Evolutionary conservation across 2,329 filamentous ascomycete genomes (phyloP).

Genomic region (Colletotrichum shisoi): DNA sequence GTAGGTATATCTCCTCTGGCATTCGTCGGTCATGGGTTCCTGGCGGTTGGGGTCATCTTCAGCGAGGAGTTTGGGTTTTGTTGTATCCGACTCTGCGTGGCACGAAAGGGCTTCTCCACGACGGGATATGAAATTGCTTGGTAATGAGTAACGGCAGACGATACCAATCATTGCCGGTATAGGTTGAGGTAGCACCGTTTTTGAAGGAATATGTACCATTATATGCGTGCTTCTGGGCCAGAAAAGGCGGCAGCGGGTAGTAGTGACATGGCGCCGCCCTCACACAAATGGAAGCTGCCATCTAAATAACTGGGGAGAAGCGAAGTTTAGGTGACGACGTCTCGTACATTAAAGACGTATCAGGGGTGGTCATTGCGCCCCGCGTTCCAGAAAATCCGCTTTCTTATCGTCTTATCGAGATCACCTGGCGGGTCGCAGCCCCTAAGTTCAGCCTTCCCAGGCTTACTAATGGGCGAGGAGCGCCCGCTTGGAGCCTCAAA

Average conservation of each 20-base stretch:
- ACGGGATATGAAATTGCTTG: constrained; percentile 39
- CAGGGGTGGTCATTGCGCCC: constrained; percentile 15
- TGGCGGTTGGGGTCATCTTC: constrained; percentile 44
- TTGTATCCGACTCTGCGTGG: constrained; percentile 55
- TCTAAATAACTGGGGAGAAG: not conserved
- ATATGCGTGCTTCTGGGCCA: constrained; percentile 4
- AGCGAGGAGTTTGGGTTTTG: constrained; percentile 63
- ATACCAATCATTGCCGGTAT: constrained; percentile 21
- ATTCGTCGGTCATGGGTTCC: constrained; percentile 52
- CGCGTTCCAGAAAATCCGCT: constrained; percentile 21
- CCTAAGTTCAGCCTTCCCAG: constrained; percentile 27
- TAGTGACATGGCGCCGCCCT: constrained; percentile 18
- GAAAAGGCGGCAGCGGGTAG: constrained; percentile 8
- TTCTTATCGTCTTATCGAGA: constrained; percentile 27
- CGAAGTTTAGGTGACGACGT: not conserved
- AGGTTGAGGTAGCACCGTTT: constrained; percentile 17
- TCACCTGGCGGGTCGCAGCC: not conserved
- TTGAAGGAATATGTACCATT: constrained; percentile 9
- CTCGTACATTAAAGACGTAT: not conserved
- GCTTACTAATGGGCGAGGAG: constrained; percentile 39
- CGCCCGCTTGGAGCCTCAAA: constrained; percentile 41
- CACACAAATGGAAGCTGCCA: not conserved
- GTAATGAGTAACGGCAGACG: constrained; percentile 38
- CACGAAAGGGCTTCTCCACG: constrained; percentile 60
- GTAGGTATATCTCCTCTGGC: constrained; percentile 60